A percentile compares a stretch with the other conserved stretches of the same genome.
Conservation (phyloP, 1,284 basidiomycete genomes). For the Moniliophthora roreri region DNA sequence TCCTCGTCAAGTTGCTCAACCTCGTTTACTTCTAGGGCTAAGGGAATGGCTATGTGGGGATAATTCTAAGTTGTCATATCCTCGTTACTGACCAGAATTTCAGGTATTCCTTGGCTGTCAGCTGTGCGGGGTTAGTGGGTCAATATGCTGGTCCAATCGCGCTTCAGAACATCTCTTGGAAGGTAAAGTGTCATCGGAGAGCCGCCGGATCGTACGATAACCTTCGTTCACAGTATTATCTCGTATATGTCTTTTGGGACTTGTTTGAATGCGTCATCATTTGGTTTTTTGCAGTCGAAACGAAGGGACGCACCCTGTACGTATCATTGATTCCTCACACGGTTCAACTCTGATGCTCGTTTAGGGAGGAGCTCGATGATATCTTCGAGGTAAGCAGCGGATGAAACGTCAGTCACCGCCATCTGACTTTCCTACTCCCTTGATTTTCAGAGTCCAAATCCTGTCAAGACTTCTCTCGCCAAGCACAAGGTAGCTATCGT, state of each 20-base stretch:
- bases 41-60: slow-evolving; percentile 50
- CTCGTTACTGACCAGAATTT: not conserved
- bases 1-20: not conserved
- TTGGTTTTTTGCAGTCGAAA: slow-evolving; percentile 39
- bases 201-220: not conserved
- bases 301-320: slow-evolving; percentile 40
- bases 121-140: slow-evolving; percentile 50
- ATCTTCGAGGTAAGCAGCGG: slow-evolving; percentile 37
- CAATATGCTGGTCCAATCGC: slow-evolving; percentile 49
- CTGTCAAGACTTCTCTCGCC: slow-evolving; percentile 36
- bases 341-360: slow-evolving; percentile 5
- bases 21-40: slow-evolving; percentile 34
- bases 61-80: not conserved
- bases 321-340: slow-evolving; percentile 14
- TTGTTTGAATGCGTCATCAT: slow-evolving; percentile 36
- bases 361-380: slow-evolving; percentile 42
- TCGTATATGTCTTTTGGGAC: slow-evolving; percentile 39
- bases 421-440: not conserved
- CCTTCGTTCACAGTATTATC: slow-evolving; percentile 29
- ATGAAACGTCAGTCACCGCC: too few relatives aligned
- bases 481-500: slow-evolving; percentile 37
- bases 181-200: slow-evolving; percentile 20
- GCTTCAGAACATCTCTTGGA: slow-evolving; percentile 45
- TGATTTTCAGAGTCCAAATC: slow-evolving; percentile 31
- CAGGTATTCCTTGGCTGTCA: slow-evolving; percentile 44